These are phyloP conservation scores for Penicillium alfredii DNA, from an alignment of 495 filamentous ascomycete genomes.

Conservation along the genomic window DNA sequence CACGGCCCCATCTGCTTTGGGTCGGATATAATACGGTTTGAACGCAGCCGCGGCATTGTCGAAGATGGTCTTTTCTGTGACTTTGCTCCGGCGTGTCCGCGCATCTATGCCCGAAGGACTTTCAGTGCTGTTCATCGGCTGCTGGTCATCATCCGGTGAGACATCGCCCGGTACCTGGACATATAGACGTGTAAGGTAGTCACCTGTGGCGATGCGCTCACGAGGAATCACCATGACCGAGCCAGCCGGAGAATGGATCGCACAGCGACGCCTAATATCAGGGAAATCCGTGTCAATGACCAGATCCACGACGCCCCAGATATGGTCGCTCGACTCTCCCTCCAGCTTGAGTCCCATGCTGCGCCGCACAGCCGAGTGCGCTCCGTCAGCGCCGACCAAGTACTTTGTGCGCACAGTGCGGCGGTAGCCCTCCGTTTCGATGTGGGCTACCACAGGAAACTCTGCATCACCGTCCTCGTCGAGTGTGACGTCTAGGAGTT, in stretches of 20 bases:
- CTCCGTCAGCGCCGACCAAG: constrained; percentile 63
- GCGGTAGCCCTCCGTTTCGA: constrained; percentile 41
- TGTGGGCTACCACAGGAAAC: constrained; percentile 32
- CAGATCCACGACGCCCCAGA: constrained; percentile 63
- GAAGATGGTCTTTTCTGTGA: constrained; percentile 39
- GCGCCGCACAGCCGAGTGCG: constrained; percentile 54
- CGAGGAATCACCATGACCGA: constrained; percentile 69
- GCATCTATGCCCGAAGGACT: constrained; percentile 21
- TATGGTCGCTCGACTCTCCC: constrained; percentile 58
- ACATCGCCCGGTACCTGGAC: constrained; percentile 45
- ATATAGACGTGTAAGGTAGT: constrained; percentile 63
- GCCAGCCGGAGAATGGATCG: constrained; percentile 61
- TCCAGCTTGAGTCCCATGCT: constrained; percentile 53
- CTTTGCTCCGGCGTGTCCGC: constrained; percentile 28
- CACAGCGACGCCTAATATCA: constrained; percentile 60
- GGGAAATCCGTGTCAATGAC: constrained; percentile 65
- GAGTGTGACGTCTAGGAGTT: constrained; percentile 50
- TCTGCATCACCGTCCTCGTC: constrained; percentile 52
- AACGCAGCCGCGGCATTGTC: constrained; percentile 38
- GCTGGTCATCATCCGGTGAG: constrained; percentile 14
- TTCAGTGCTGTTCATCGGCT: constrained; percentile 10
- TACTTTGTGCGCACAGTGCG: constrained; percentile 53
- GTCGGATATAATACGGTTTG: constrained; percentile 42
- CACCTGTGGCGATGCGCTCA: constrained; percentile 47
- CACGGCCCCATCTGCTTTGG: constrained; percentile 30